Evolutionary conservation across 352 stramenopile genomes (phyloP).

Genomic region (Peronospora belbahrii): DNA sequence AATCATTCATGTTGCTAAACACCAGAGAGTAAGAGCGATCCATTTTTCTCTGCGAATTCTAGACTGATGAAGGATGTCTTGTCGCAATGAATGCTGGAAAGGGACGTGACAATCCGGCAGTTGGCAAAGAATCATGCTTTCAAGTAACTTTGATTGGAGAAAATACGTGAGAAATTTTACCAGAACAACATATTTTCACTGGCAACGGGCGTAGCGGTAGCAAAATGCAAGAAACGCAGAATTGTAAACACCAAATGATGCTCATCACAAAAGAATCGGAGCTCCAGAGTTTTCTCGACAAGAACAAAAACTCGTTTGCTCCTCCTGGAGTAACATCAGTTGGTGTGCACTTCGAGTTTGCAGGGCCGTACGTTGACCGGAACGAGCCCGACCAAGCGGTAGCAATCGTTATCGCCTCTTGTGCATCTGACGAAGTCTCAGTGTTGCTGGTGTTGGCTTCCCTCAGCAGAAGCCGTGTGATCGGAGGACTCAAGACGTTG

Average conservation of each 20-base stretch:
- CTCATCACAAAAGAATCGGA: constrained; percentile 8
- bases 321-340: not conserved
- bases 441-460: constrained; percentile 10
- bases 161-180: not conserved
- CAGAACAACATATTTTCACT: not conserved
- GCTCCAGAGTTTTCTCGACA: constrained; percentile 12
- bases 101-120: constrained; percentile 2
- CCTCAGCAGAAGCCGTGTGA: constrained; percentile 7
- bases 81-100: not conserved
- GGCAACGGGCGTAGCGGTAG: not conserved
- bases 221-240: not conserved
- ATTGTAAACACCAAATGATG: not conserved
- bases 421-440: constrained; percentile 1
- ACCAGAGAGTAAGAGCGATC: constrained; percentile 13
- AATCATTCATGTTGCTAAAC: constrained; percentile 26
- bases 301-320: constrained; percentile 8
- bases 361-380: not conserved
- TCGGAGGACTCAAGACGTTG: constrained; percentile 7
- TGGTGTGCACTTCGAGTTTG: constrained; percentile 19
- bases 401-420: constrained; percentile 11
- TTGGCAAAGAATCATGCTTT: not conserved
- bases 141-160: no score
- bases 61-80: constrained; percentile 2
- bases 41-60: constrained; percentile 10
- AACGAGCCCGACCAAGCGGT: constrained; percentile 3